Conservation (phyloP, 768 basidiomycete species). For the Naganishia kalamii region DNA sequence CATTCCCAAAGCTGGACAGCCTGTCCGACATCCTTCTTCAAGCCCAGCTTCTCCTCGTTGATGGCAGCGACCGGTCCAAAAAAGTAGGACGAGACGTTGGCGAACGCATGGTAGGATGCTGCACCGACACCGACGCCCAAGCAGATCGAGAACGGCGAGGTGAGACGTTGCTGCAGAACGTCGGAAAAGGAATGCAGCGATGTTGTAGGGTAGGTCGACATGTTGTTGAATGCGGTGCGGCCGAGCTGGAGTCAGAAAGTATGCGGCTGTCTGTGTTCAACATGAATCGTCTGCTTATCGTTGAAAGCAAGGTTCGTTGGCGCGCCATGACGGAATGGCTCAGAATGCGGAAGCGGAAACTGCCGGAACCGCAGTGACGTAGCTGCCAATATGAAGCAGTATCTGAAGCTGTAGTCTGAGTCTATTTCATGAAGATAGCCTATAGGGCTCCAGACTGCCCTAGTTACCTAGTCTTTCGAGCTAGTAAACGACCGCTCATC, state of each 20-base stretch:
- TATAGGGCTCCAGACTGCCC: no score
- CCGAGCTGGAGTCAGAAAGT: not conserved
- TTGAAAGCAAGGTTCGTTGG: no score
- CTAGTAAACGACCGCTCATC: no score
- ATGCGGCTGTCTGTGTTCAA: not conserved
- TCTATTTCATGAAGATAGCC: no score
- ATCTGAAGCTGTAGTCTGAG: no score
- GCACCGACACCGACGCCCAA: conserved; percentile 21
- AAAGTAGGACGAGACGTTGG: conserved; percentile 13
- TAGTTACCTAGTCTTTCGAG: no score
- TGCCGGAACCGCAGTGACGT: no score
- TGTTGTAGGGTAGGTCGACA: conserved; percentile 17
- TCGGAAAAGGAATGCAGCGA: conserved; percentile 11
- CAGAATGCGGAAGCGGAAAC: no score
- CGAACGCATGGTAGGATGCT: conserved; percentile 7
- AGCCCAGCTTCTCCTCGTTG: not conserved
- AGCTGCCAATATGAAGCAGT: no score
- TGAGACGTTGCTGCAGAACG: conserved; percentile 14
- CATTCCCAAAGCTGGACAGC: conserved; percentile 24
- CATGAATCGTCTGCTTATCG: no score
- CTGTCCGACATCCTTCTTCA: conserved; percentile 19
- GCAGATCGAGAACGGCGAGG: conserved; percentile 22
- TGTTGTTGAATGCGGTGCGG: not conserved
- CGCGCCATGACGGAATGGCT: no score
- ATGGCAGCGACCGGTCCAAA: conserved; percentile 5